Percentiles rank a stretch among this genome's conserved stretches.
Evolutionary conservation across 2,329 filamentous ascomycete species (phyloP).

Genomic region (Daldinia eschscholtzii): DNA sequence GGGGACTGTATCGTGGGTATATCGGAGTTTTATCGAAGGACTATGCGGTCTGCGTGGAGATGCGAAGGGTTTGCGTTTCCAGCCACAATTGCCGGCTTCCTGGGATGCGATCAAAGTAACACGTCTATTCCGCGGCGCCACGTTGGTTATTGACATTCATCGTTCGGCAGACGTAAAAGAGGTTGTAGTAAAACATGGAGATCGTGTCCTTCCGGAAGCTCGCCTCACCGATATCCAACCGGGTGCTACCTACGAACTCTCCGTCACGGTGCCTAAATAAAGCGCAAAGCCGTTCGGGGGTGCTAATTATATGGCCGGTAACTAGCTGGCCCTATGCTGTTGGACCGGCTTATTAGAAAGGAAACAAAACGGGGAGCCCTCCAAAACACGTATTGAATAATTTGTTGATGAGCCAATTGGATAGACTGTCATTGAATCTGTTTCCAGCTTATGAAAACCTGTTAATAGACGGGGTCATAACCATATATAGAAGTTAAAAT

Average conservation of each 20-base stretch:
- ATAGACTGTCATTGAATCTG: conserved; percentile 26
- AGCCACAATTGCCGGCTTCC: conserved; percentile 63
- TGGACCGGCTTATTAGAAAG: neutral
- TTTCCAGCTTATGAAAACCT: conserved; percentile 10
- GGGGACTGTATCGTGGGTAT: conserved; percentile 69
- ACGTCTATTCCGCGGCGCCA: conserved; percentile 64
- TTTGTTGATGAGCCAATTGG: conserved; percentile 17
- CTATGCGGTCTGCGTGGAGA: conserved; percentile 67
- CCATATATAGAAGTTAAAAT: conserved; percentile 17
- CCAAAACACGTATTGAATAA: conserved; percentile 3
- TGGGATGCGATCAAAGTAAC: conserved; percentile 64
- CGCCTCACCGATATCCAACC: conserved; percentile 58
- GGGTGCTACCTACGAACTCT: conserved; percentile 61
- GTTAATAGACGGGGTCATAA: conserved; percentile 22
- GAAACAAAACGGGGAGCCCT: conserved; percentile 29
- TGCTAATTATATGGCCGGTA: neutral
- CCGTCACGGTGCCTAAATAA: conserved; percentile 52
- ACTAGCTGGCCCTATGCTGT: neutral
- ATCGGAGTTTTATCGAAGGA: conserved; percentile 67
- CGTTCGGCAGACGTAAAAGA: conserved; percentile 56
- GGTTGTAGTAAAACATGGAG: conserved; percentile 57
- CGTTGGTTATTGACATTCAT: conserved; percentile 61
- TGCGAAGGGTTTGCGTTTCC: conserved; percentile 59
- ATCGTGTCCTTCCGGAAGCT: conserved; percentile 55
- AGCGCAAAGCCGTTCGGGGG: neutral